Evolutionary conservation across 805 yeast genomes (phyloP).

Genomic region (Starmerella floricola): DNA sequence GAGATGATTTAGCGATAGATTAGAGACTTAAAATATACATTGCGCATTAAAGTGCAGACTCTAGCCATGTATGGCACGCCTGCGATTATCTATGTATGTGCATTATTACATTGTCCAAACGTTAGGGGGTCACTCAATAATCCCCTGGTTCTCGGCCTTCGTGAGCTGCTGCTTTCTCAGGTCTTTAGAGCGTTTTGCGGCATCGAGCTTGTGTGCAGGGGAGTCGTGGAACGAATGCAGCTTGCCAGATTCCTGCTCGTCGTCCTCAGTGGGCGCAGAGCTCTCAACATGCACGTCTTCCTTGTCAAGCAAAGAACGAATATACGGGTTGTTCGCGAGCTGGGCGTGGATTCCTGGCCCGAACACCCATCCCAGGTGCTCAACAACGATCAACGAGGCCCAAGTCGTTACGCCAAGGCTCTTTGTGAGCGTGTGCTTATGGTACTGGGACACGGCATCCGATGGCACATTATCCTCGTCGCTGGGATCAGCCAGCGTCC

Average conservation of each 20-base stretch:
- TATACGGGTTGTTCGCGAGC: slow-evolving; percentile 27
- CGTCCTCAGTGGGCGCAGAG: slow-evolving; percentile 2
- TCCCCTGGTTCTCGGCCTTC: slow-evolving; percentile 14
- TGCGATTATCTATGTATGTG: too few relatives aligned
- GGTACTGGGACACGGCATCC: slow-evolving; percentile 14
- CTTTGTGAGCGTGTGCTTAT: slow-evolving; percentile 15
- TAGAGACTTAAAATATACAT: too few relatives aligned
- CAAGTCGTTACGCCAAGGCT: slow-evolving; percentile 27
- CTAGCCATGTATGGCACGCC: too few relatives aligned
- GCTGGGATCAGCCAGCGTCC: slow-evolving; percentile 30
- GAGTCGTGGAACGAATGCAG: background rate
- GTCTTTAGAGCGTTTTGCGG: slow-evolving; percentile 9
- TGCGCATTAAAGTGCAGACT: too few relatives aligned
- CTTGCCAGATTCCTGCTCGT: background rate
- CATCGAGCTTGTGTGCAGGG: background rate
- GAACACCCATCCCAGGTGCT: slow-evolving; percentile 29
- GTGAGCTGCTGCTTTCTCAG: slow-evolving; percentile 16
- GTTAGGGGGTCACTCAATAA: background rate
- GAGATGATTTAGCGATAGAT: too few relatives aligned
- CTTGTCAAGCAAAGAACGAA: slow-evolving; percentile 18
- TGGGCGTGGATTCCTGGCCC: slow-evolving; percentile 30
- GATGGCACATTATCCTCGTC: slow-evolving; percentile 1
- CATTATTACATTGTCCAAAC: background rate
- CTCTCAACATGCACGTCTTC: slow-evolving; percentile 18
- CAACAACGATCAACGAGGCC: slow-evolving; percentile 27